These are phyloP conservation scores for Astragalus glycyphyllos DNA, from an alignment of 306 rosid genomes.

Conservation along the genomic window DNA sequence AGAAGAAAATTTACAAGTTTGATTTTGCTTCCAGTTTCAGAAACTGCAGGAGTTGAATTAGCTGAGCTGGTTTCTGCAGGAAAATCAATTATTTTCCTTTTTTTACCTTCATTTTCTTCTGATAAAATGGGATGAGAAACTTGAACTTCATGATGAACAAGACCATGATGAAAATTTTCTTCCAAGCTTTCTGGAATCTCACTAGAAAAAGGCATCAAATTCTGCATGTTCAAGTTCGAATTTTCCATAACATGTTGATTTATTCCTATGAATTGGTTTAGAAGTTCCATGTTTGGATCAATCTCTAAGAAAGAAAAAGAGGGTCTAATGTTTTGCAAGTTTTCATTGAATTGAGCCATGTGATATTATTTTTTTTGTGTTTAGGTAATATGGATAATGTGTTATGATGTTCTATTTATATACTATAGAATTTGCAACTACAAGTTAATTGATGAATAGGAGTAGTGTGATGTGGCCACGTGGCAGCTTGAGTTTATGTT, in stretches of 20 bases:
- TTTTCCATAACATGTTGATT: conserved; percentile 49
- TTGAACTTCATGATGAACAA: conserved; percentile 45
- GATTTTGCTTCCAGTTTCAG: conserved; percentile 58
- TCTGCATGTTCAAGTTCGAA: conserved; percentile 58
- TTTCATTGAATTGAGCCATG: conserved; percentile 80
- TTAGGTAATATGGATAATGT: conserved; percentile 52
- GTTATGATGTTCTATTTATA: conserved; percentile 57
- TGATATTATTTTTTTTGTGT: conserved; percentile 30
- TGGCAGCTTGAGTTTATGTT: conserved; percentile 64
- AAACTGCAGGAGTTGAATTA: conserved; percentile 64
- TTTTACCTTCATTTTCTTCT: conserved; percentile 54
- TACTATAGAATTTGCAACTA: conserved; percentile 47
- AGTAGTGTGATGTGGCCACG: conserved; percentile 60
- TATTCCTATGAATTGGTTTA: conserved; percentile 56
- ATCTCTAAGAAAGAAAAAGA: conserved; percentile 62
- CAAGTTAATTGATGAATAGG: conserved; percentile 40
- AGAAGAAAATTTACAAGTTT: conserved; percentile 49
- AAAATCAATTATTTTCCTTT: conserved; percentile 63
- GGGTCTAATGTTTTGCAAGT: conserved; percentile 60
- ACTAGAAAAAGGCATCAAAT: conserved; percentile 59
- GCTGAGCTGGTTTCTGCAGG: conserved; percentile 63
- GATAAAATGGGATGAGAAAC: conserved; percentile 34
- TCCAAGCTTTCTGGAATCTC: conserved; percentile 59
- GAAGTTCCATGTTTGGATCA: conserved; percentile 66
- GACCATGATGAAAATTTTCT: conserved; percentile 44